phyloP scores from a whole-genome alignment of 495 filamentous ascomycete genomes.

The Penicillium lagena region DNA sequence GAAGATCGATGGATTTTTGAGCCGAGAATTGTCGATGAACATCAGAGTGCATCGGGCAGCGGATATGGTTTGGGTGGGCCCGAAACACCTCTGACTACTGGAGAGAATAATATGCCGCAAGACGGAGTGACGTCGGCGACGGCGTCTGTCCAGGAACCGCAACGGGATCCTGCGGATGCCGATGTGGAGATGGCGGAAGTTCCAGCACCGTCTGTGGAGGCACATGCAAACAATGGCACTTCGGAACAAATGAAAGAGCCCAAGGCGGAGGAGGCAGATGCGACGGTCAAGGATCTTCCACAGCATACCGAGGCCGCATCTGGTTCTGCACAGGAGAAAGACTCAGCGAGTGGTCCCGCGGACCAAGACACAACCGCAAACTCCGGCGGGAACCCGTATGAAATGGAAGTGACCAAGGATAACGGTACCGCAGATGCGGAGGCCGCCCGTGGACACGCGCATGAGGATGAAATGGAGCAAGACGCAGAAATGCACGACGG shows the following conservation, averaged over 20 bases:
- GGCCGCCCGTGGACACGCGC: background rate
- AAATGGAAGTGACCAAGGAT: slow-evolving; percentile 6
- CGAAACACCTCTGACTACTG: slow-evolving; percentile 2
- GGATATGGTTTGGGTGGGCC: slow-evolving; percentile 11
- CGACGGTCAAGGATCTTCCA: slow-evolving; percentile 31
- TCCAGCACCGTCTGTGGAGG: slow-evolving; percentile 3
- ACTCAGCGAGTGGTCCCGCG: background rate
- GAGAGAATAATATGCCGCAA: slow-evolving; percentile 4
- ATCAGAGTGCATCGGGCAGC: slow-evolving; percentile 8
- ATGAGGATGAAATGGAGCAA: slow-evolving; percentile 17
- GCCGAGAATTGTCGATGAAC: slow-evolving; percentile 15
- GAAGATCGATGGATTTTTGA: slow-evolving; percentile 37
- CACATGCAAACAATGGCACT: background rate
- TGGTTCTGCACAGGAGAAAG: background rate
- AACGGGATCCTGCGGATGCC: slow-evolving; percentile 7
- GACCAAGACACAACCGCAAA: slow-evolving; percentile 9
- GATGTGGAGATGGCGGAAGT: slow-evolving; percentile 44
- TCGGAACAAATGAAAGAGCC: slow-evolving; percentile 15
- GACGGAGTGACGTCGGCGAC: slow-evolving; percentile 1
- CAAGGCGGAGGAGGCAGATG: slow-evolving; percentile 37
- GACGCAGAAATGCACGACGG: slow-evolving; percentile 36
- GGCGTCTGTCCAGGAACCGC: slow-evolving; percentile 1
- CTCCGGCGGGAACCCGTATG: slow-evolving; percentile 3
- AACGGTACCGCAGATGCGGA: slow-evolving; percentile 5
- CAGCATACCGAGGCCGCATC: slow-evolving; percentile 19